Evolutionary conservation across 176 grass and related monocot genomes (phyloP).

Genomic region (Raddia distichophylla): DNA sequence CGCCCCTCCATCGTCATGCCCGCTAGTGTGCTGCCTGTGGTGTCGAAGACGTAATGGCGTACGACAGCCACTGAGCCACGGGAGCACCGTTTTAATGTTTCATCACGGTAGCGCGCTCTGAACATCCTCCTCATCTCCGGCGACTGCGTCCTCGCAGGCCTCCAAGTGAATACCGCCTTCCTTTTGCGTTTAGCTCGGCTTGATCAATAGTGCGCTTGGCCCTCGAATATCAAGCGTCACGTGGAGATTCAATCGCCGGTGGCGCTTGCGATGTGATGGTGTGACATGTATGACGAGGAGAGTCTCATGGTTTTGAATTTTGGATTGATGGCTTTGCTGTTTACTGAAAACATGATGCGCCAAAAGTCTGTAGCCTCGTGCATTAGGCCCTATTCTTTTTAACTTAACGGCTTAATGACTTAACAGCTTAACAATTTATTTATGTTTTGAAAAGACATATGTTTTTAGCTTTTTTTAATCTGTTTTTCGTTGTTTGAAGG

Average conservation of each 20-base stretch:
- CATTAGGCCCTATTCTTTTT: too few relatives aligned
- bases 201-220: slow-evolving; percentile 23
- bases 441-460: too few relatives aligned
- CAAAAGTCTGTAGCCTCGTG: not conserved
- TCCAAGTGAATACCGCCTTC: slow-evolving; percentile 63
- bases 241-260: not conserved
- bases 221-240: not conserved
- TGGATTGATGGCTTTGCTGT: not conserved
- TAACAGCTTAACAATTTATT: too few relatives aligned
- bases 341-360: not conserved
- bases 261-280: slow-evolving; percentile 5
- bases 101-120: slow-evolving; percentile 71
- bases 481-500: too few relatives aligned
- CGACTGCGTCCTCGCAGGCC: slow-evolving; percentile 82
- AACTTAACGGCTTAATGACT: too few relatives aligned
- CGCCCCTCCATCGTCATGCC: too few relatives aligned
- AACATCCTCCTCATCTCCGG: slow-evolving; percentile 80
- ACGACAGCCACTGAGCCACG: slow-evolving; percentile 48
- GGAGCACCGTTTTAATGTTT: slow-evolving; percentile 51
- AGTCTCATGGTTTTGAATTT: not conserved
- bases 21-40: slow-evolving; percentile 25
- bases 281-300: not conserved
- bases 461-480: too few relatives aligned
- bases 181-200: slow-evolving; percentile 18
- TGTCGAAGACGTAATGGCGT: slow-evolving; percentile 63